These are phyloP conservation scores for Lactarius psammicola DNA, from an alignment of 768 basidiomycete genomes.

Conservation along the genomic window DNA sequence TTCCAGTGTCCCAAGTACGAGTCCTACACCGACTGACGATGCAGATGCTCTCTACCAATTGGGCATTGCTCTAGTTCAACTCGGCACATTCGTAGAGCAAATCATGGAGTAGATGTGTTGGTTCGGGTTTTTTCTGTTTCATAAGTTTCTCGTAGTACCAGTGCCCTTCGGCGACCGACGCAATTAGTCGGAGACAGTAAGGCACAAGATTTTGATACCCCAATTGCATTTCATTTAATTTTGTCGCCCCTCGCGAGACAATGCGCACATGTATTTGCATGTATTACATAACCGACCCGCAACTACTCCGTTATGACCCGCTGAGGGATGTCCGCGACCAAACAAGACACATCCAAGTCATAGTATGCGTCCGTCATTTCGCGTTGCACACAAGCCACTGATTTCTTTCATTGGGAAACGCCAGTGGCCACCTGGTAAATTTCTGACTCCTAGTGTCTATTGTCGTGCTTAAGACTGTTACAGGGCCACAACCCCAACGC, in stretches of 20 bases:
- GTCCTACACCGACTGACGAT: background rate
- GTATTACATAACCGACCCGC: background rate
- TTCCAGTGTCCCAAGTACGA: background rate
- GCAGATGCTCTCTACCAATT: background rate
- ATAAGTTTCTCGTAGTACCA: background rate
- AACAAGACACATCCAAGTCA: background rate
- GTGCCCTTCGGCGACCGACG: background rate
- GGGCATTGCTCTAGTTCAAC: background rate
- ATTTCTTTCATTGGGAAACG: conserved; percentile 34
- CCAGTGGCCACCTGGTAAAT: conserved; percentile 21
- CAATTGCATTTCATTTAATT: background rate
- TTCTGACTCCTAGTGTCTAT: background rate
- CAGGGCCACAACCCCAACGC: conserved; percentile 43
- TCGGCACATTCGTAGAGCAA: background rate
- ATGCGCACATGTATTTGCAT: too few species aligned
- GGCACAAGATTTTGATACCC: background rate
- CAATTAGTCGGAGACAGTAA: background rate
- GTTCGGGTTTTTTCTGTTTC: background rate
- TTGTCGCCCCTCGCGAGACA: too few species aligned
- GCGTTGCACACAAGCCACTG: conserved; percentile 29
- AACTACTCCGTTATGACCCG: background rate
- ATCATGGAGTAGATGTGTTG: background rate
- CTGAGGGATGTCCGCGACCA: background rate
- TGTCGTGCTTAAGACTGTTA: background rate
- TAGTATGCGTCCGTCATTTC: conserved; percentile 28